Evolutionary conservation across 2,329 filamentous ascomycete species (phyloP).

Genomic region (Ophiosphaerella korrae): DNA sequence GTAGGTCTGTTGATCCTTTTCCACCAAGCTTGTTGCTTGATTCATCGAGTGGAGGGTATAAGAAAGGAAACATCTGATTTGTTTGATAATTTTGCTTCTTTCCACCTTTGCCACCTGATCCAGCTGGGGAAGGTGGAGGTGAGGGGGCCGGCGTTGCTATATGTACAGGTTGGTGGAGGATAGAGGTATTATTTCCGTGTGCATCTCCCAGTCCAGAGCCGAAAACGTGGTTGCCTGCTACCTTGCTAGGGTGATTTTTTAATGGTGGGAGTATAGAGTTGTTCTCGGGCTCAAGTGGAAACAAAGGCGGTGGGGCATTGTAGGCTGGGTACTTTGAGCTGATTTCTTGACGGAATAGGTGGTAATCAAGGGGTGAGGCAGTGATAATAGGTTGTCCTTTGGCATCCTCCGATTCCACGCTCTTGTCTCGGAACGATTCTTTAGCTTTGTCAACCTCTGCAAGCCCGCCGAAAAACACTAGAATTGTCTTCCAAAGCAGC

Average conservation of each 20-base stretch:
- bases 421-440: slow-evolving; percentile 66
- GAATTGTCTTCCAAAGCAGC: slow-evolving; percentile 87
- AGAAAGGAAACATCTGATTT: slow-evolving; percentile 97
- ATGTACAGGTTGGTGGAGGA: slow-evolving; percentile 93
- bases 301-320: slow-evolving; percentile 79
- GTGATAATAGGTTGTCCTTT: slow-evolving; percentile 81
- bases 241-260: slow-evolving; percentile 70
- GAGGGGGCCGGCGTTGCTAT: slow-evolving; percentile 98
- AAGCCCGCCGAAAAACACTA: slow-evolving; percentile 83
- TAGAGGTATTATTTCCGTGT: slow-evolving; percentile 64
- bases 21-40: slow-evolving; percentile 89
- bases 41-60: slow-evolving; percentile 91
- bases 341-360: slow-evolving; percentile 94
- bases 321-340: slow-evolving; percentile 98
- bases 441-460: slow-evolving; percentile 76
- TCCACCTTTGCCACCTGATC: slow-evolving; percentile 80
- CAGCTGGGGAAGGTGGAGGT: slow-evolving; percentile 88
- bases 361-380: slow-evolving; percentile 93
- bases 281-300: slow-evolving; percentile 87
- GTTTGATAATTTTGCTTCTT: slow-evolving; percentile 99
- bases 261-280: slow-evolving; percentile 88
- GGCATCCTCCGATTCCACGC: slow-evolving; percentile 58
- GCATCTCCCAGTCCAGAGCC: slow-evolving; percentile 57
- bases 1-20: slow-evolving; percentile 80
- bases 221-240: slow-evolving; percentile 56